Evolutionary conservation across 2,329 filamentous ascomycete genomes (phyloP).

Genomic region (Exophiala viscosa): DNA sequence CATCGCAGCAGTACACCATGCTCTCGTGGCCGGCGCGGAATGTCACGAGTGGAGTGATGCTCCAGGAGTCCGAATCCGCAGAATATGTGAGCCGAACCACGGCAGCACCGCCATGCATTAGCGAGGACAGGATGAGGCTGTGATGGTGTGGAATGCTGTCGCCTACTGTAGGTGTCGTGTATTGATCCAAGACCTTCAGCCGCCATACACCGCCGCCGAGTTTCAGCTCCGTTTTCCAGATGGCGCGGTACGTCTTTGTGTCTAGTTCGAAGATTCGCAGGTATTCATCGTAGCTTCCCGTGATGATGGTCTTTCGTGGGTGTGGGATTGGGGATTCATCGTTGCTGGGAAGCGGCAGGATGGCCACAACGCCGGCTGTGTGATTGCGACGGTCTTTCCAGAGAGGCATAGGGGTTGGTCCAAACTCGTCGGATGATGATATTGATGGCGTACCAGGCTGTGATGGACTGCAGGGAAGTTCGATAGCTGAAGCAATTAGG

Average conservation of each 20-base stretch:
- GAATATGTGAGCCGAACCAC: slow-evolving; percentile 50
- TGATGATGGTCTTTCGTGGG: slow-evolving; percentile 59
- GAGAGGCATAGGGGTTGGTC: slow-evolving; percentile 20
- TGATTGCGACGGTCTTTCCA: slow-evolving; percentile 50
- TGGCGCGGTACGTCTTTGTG: slow-evolving; percentile 26
- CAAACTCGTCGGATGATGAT: slow-evolving; percentile 12
- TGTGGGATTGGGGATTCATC: slow-evolving; percentile 9
- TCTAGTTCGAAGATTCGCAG: slow-evolving; percentile 59
- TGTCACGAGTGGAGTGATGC: slow-evolving; percentile 61
- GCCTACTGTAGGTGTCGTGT: neutral
- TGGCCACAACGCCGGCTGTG: slow-evolving; percentile 84
- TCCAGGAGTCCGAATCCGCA: slow-evolving; percentile 32
- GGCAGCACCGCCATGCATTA: slow-evolving; percentile 84
- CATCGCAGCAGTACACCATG: slow-evolving; percentile 86
- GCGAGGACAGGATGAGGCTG: slow-evolving; percentile 70
- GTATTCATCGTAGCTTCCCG: slow-evolving; percentile 87
- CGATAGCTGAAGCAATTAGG: slow-evolving; percentile 37
- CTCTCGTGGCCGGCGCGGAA: slow-evolving; percentile 79
- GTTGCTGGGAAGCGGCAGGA: slow-evolving; percentile 62
- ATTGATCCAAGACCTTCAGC: slow-evolving; percentile 54
- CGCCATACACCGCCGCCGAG: slow-evolving; percentile 86
- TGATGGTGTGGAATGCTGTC: slow-evolving; percentile 20
- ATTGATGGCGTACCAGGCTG: slow-evolving; percentile 7
- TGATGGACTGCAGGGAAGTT: slow-evolving; percentile 28
- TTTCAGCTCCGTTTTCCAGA: slow-evolving; percentile 53